phyloP scores from a whole-genome alignment of 108 stramenopile species.

The Cyclotella kingstonii region DNA sequence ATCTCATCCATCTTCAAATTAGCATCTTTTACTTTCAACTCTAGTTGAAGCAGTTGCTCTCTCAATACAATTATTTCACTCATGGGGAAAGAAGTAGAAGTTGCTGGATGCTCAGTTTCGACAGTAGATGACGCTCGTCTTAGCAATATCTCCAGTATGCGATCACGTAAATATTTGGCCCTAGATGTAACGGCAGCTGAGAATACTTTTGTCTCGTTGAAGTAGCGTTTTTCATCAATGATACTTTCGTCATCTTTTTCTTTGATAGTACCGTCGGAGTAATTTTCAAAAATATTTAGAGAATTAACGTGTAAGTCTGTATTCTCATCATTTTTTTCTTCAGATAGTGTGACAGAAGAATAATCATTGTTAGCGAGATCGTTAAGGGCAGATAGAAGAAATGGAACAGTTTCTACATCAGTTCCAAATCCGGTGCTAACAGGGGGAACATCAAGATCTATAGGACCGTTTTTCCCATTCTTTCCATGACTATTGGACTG shows the following conservation, averaged over 20 bases:
- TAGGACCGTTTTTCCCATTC: too few relatives aligned
- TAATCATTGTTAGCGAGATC: constrained; percentile 11
- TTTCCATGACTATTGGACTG: not conserved
- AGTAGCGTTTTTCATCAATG: constrained; percentile 15
- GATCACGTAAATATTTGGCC: constrained; percentile 42
- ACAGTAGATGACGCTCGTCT: too few relatives aligned
- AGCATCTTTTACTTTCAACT: constrained; percentile 25
- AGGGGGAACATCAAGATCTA: constrained; percentile 4
- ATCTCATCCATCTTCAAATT: constrained; percentile 56
- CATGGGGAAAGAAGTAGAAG: too few relatives aligned
- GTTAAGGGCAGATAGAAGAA: constrained; percentile 32
- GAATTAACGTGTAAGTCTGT: not conserved
- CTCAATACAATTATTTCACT: constrained; percentile 28
- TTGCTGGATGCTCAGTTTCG: too few relatives aligned
- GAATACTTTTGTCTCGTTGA: constrained; percentile 48
- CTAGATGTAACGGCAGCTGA: constrained; percentile 39
- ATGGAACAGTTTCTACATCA: constrained; percentile 31
- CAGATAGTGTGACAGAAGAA: not conserved
- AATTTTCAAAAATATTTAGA: constrained; percentile 24
- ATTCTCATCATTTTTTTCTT: not conserved
- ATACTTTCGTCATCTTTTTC: constrained; percentile 26
- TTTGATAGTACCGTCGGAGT: constrained; percentile 26
- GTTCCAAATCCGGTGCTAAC: constrained; percentile 36
- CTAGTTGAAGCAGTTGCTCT: constrained; percentile 40
- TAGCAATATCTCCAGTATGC: constrained; percentile 55